Evolutionary conservation across 768 basidiomycete genomes (phyloP).

Genomic region (Basidioascus undulatus): DNA sequence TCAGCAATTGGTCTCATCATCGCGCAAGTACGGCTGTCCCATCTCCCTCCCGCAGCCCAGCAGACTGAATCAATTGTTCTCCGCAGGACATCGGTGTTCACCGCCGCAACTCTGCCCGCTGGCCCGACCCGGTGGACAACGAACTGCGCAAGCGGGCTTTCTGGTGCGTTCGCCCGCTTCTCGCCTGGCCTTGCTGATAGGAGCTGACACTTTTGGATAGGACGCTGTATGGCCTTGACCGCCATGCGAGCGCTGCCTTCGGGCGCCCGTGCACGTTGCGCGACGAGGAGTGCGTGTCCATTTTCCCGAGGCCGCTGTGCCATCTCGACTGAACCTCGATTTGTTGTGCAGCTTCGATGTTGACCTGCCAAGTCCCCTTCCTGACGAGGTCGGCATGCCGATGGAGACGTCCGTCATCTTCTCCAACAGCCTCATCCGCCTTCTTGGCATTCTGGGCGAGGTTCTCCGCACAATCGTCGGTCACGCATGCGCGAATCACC

Average conservation of each 20-base stretch:
- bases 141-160: slow-evolving; percentile 61
- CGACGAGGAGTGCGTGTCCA: slow-evolving; percentile 39
- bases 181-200: too few species aligned
- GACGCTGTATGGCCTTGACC: slow-evolving; percentile 2
- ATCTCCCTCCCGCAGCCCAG: too few species aligned
- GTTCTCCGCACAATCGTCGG: slow-evolving; percentile 37
- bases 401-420: too few species aligned
- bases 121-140: slow-evolving; percentile 25
- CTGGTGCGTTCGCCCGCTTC: slow-evolving; percentile 34
- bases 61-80: too few species aligned
- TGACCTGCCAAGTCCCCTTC: too few species aligned
- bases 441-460: slow-evolving; percentile 37
- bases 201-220: slow-evolving; percentile 8
- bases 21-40: too few species aligned
- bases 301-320: slow-evolving; percentile 15
- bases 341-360: slow-evolving; percentile 34
- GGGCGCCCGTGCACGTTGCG: slow-evolving; percentile 50
- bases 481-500: too few species aligned
- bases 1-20: too few species aligned
- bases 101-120: slow-evolving; percentile 26
- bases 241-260: slow-evolving; percentile 20
- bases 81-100: slow-evolving; percentile 60
- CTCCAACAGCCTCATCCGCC: slow-evolving; percentile 31
- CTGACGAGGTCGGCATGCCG: too few species aligned
- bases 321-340: too few species aligned